Evolutionary conservation across 108 stramenopile genomes (phyloP), one percentile per base, ranked within the genome.

Genomic region (Stephanodiscus triporus): DNA sequence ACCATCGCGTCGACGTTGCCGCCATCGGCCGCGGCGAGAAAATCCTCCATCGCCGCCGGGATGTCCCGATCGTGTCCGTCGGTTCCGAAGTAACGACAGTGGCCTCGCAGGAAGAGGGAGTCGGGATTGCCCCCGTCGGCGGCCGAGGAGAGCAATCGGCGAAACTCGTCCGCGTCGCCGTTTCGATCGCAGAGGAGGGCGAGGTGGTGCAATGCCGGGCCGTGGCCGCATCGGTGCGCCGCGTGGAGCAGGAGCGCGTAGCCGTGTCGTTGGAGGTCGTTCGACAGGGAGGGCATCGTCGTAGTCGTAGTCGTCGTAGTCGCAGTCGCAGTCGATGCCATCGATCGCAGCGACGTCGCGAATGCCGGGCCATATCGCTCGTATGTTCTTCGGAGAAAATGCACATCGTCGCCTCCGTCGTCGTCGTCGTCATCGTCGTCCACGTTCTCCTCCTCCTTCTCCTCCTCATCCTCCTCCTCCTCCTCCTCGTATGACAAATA

Each of bases 1-100:
- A 94, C 88, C 50, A 88, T 86, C n/a, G 89, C 83, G 61, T 94
- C 93, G 6, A 80, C 87, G 55, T 94, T 74, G 13, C 87, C 93
- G 22, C 37, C 66, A 9, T 89, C 88, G 13, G 85, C 91, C 23
- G 91, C 91, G 24, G 56, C 55, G 47, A 90, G 23, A 68, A 90
- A 94, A 55, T 88, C 86, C 0, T 80, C 62, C 23, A 94, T 59
- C 13, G 93, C 91, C 22, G 56, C 50, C 34, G 43, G 20, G n/a
- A 64, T 37, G 42, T 89, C 70, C 56, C 82, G 76, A 20, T 60
- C 49, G 59, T 87, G 90, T 34, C 91, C 91, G 68, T 92, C 86
- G 7, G 84, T 67, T 23, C 91, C 91, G 65, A 82, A 63, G 60
- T 86, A 91, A 27, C 50, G 81, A 23, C 80, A 84, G 70, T 91